Evolutionary conservation across 768 basidiomycete species (phyloP).

Genomic region (Phanerochaete carnosa): DNA sequence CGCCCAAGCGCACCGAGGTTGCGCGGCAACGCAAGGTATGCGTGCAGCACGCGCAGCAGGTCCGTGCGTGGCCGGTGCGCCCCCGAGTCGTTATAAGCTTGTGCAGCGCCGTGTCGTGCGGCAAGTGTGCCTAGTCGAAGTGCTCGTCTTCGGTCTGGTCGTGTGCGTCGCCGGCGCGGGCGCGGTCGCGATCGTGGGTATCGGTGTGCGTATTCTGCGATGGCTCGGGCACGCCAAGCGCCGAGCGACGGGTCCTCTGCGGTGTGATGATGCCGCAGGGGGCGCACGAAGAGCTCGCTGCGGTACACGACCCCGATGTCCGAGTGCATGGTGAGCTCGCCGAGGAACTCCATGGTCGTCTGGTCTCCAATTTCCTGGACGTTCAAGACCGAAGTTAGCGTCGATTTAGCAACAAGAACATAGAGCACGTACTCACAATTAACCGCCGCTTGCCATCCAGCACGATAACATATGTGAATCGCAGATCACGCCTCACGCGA

Average conservation of each 20-base stretch:
- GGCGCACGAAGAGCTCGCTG: constrained; percentile 38
- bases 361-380: constrained; percentile 39
- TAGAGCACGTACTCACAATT: constrained; percentile 24
- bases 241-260: neutral
- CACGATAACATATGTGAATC: constrained; percentile 44
- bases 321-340: constrained; percentile 46
- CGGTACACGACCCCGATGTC: constrained; percentile 41
- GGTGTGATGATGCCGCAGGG: constrained; percentile 13
- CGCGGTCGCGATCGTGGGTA: neutral
- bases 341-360: constrained; percentile 39
- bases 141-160: constrained; percentile 8
- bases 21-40: constrained; percentile 30
- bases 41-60: constrained; percentile 34
- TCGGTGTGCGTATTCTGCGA: constrained; percentile 1
- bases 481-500: constrained; percentile 33
- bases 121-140: constrained; percentile 4
- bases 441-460: constrained; percentile 42
- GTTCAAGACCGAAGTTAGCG: neutral
- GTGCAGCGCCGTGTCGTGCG: constrained; percentile 33
- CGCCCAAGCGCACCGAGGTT: constrained; percentile 37
- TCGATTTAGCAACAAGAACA: too few species aligned
- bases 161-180: constrained; percentile 8
- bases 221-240: neutral
- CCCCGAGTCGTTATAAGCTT: constrained; percentile 44
- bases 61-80: constrained; percentile 41